phyloP scores from a whole-genome alignment of 768 basidiomycete species.

The Myochromella boudieri region DNA sequence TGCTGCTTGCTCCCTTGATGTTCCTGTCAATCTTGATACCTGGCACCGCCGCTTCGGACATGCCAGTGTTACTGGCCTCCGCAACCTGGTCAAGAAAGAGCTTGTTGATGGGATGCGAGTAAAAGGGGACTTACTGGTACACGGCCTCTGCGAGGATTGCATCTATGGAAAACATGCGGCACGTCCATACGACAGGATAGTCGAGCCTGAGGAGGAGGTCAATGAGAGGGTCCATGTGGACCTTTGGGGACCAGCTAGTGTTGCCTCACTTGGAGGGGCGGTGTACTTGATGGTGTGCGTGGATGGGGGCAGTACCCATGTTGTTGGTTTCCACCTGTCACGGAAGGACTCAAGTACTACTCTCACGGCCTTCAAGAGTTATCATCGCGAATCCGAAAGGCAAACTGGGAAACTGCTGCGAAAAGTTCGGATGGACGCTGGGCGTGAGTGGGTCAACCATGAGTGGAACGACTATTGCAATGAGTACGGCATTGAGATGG shows the following conservation, averaged over 20 bases:
- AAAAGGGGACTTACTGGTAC: not conserved
- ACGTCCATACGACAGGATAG: slow-evolving; percentile 21
- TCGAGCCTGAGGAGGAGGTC: slow-evolving; percentile 16
- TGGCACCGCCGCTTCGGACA: slow-evolving; percentile 29
- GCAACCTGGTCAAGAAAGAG: slow-evolving; percentile 9
- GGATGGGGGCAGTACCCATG: slow-evolving; percentile 18
- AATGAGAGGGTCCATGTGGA: slow-evolving; percentile 12
- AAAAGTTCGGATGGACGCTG: slow-evolving; percentile 20
- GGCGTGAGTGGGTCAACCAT: slow-evolving; percentile 25
- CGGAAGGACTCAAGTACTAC: not conserved
- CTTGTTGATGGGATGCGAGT: slow-evolving; percentile 23
- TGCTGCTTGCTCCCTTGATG: too few relatives aligned
- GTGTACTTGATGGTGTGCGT: slow-evolving; percentile 24
- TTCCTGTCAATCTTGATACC: slow-evolving; percentile 16
- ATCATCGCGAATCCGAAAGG: not conserved
- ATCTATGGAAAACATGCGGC: slow-evolving; percentile 21
- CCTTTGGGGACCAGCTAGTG: slow-evolving; percentile 23
- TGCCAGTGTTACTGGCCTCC: slow-evolving; percentile 9
- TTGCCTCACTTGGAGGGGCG: slow-evolving; percentile 13
- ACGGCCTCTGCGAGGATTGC: slow-evolving; percentile 23
- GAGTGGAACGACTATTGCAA: slow-evolving; percentile 18
- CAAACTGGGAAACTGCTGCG: slow-evolving; percentile 6
- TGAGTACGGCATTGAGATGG: slow-evolving; percentile 22
- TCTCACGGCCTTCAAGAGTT: not conserved
- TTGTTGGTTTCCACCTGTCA: slow-evolving; percentile 2